phyloP scores from a whole-genome alignment of 2,329 filamentous ascomycete genomes.

The Westerdykella aurantiaca region DNA sequence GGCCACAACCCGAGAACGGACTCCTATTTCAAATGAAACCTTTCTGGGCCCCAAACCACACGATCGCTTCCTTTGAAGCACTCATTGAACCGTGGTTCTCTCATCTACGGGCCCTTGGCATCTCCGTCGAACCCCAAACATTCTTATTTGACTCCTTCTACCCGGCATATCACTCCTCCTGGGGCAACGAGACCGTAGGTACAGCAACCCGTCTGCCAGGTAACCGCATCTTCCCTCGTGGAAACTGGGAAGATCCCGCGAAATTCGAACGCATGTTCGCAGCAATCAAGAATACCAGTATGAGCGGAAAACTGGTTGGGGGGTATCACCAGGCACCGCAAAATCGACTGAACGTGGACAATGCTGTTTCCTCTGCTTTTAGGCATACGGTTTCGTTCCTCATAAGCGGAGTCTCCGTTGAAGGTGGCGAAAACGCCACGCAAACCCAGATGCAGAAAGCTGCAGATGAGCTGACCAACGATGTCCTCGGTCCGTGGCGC shows the following conservation, averaged over 20 bases:
- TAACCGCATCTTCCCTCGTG: conserved; percentile 30
- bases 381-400: conserved; percentile 19
- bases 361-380: conserved; percentile 23
- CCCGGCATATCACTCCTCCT: conserved; percentile 29
- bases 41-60: conserved; percentile 33
- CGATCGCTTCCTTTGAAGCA: conserved; percentile 23
- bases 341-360: conserved; percentile 15
- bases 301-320: conserved; percentile 30
- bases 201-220: conserved; percentile 31
- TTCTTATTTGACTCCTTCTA: conserved; percentile 30
- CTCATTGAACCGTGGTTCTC: conserved; percentile 30
- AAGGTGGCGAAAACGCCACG: conserved; percentile 10
- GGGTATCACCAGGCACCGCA: conserved; percentile 34
- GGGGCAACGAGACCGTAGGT: conserved; percentile 30
- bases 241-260: conserved; percentile 28
- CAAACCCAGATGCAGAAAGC: conserved; percentile 8
- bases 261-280: conserved; percentile 29
- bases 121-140: conserved; percentile 31
- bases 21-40: conserved; percentile 31
- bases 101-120: conserved; percentile 22
- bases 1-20: neutral
- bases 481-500: conserved; percentile 14
- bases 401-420: conserved; percentile 16
- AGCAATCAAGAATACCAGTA: conserved; percentile 26
- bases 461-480: conserved; percentile 10